These are phyloP conservation scores for Camellia granthamiana DNA, from an alignment of 148 eudicot species.

Conservation along the genomic window DNA sequence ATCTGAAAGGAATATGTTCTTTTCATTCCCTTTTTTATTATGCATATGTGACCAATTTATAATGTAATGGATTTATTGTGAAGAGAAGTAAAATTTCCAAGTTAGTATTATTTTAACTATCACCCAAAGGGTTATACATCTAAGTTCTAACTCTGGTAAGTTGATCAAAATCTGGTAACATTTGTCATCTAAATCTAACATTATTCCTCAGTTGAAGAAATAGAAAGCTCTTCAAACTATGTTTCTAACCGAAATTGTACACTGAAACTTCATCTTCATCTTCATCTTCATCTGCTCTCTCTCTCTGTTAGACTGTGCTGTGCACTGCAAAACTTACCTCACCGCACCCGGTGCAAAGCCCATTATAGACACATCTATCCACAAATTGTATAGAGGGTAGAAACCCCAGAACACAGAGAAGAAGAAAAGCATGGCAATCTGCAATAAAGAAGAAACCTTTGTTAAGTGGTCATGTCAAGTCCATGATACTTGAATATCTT, in stretches of 20 bases:
- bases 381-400: slow-evolving; percentile 81
- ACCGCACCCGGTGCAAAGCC: slow-evolving; percentile 70
- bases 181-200: slow-evolving; percentile 26
- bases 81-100: neutral
- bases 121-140: neutral
- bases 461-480: slow-evolving; percentile 6
- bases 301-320: neutral
- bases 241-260: slow-evolving; percentile 1
- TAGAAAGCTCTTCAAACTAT: slow-evolving; percentile 24
- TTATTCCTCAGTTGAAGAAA: slow-evolving; percentile 32
- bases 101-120: no score
- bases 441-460: slow-evolving; percentile 26
- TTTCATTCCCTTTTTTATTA: neutral
- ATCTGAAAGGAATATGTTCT: neutral
- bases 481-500: no score
- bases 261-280: neutral
- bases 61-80: slow-evolving; percentile 1
- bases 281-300: slow-evolving; percentile 4
- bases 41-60: neutral
- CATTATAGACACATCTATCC: slow-evolving; percentile 67
- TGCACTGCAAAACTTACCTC: slow-evolving; percentile 21
- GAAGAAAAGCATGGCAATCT: slow-evolving; percentile 93
- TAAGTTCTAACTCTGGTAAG: neutral
- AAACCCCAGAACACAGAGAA: slow-evolving; percentile 98
- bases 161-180: slow-evolving; percentile 24